Evolutionary conservation across 208 protist species (phyloP).

Genomic region (Histomonas meleagridis): DNA sequence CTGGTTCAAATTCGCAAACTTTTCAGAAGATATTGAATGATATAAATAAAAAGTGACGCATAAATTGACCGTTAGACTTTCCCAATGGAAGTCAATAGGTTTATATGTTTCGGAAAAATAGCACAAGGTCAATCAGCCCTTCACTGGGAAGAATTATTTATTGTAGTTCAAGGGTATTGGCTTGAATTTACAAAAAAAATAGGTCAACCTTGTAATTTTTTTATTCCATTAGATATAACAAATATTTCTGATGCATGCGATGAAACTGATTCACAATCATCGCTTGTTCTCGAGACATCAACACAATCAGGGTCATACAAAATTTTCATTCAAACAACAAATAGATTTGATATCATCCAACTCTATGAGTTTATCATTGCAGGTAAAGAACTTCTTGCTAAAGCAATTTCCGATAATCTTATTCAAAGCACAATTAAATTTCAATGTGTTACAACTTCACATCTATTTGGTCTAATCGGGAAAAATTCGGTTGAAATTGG

Average conservation of each 20-base stretch:
- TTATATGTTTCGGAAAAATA: background rate
- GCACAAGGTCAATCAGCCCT: background rate
- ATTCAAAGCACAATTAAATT: background rate
- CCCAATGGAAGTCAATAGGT: too few species aligned
- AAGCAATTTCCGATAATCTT: background rate
- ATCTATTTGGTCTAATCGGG: background rate
- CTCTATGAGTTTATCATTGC: background rate
- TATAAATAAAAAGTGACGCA: too few species aligned
- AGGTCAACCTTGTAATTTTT: background rate
- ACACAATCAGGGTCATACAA: background rate
- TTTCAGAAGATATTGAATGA: too few species aligned
- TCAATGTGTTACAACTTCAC: background rate
- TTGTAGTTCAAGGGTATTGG: slow-evolving; percentile 1
- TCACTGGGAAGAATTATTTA: slow-evolving; percentile 16
- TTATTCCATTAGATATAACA: background rate
- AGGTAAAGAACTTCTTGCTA: background rate
- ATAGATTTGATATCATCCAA: slow-evolving; percentile 22
- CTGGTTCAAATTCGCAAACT: too few species aligned
- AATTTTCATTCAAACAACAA: background rate
- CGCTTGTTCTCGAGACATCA: background rate
- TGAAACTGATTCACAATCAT: background rate
- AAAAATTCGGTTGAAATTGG: background rate
- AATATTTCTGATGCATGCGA: background rate
- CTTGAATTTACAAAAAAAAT: slow-evolving; percentile 16
- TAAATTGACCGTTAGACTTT: too few species aligned